Evolutionary conservation across 805 yeast species (phyloP), one percentile per base, ranked within the genome.

Genomic region (Helenozyma rhizophorensis): DNA sequence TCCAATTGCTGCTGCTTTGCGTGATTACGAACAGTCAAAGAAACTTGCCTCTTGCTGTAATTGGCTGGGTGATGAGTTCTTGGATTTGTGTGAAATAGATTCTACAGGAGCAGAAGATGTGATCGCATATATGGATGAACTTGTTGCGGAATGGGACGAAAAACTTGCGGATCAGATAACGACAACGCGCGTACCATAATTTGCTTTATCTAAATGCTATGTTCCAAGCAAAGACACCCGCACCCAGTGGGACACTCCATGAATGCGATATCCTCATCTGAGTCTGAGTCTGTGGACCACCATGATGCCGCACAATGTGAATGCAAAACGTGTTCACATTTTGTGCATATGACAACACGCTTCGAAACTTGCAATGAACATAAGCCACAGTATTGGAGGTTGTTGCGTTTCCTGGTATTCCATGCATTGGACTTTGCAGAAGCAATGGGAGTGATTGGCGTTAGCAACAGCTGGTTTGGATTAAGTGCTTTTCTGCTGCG

Each of bases 281-380:
- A 5, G 8, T 17, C 34, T 4, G 23, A 38, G 5, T 32, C 37
- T 1, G 26, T 24, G 8, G 33, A 29, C 42, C 47, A 40, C 50
- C 97, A 89, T 31, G 70, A 70, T 13, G 69, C 58, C 0, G 95
- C 93, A 62, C 97, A 89, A 14, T 65, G 64, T 3, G 85, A 72
- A 53, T 89, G 97, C 44, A 83, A 49, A 3, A 84, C 65, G 57
- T 90, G 97, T 35, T 78, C 82, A 58, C 97, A 89, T 17, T 64
- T 63, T 5, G 74, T 70, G 51, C 97, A 89, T 0, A 76, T 71
- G 19, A 80, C 77, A 19, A 82, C 66, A 41, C 82, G 62, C 40
- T 80, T 78, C 2, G 65, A 60, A 1, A 83, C 78, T 19, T 74
- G 62, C 40, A 79, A 58, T 11, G 72, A 73, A 58, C 97, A 89